Evolutionary conservation across 768 basidiomycete species (phyloP).

Genomic region (Strobilomyces echinocephalus): DNA sequence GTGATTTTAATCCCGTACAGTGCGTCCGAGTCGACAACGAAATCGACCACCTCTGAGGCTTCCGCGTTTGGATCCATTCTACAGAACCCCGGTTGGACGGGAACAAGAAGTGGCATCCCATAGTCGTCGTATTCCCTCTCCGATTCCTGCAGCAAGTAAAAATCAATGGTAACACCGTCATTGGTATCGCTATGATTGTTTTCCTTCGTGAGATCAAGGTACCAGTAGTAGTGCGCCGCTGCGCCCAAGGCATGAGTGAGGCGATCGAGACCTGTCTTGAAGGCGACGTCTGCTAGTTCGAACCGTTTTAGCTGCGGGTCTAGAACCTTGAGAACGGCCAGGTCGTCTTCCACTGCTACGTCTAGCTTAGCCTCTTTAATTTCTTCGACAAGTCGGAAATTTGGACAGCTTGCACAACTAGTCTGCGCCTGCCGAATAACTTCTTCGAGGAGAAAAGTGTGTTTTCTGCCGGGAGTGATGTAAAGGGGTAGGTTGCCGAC

Average conservation of each 20-base stretch:
- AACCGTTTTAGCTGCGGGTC: neutral
- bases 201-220: slow-evolving; percentile 11
- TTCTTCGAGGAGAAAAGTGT: neutral
- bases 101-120: neutral
- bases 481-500: slow-evolving; percentile 6
- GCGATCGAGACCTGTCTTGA: neutral
- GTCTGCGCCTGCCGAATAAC: neutral
- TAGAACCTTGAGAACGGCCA: neutral
- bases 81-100: slow-evolving; percentile 4
- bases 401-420: neutral
- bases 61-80: neutral
- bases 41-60: slow-evolving; percentile 8
- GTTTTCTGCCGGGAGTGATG: neutral
- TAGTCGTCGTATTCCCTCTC: slow-evolving; percentile 3
- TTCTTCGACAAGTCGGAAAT: neutral
- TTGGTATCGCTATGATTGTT: neutral
- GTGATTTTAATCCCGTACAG: slow-evolving; percentile 33
- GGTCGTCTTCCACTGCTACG: neutral
- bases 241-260: slow-evolving; percentile 4
- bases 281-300: neutral
- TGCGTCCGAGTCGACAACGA: slow-evolving; percentile 18
- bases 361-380: neutral
- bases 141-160: slow-evolving; percentile 5
- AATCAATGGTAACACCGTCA: slow-evolving; percentile 7
- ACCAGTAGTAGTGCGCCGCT: slow-evolving; percentile 21